Conservation (phyloP, 306 rosid species). For the Coriaria nepalensis region DNA sequence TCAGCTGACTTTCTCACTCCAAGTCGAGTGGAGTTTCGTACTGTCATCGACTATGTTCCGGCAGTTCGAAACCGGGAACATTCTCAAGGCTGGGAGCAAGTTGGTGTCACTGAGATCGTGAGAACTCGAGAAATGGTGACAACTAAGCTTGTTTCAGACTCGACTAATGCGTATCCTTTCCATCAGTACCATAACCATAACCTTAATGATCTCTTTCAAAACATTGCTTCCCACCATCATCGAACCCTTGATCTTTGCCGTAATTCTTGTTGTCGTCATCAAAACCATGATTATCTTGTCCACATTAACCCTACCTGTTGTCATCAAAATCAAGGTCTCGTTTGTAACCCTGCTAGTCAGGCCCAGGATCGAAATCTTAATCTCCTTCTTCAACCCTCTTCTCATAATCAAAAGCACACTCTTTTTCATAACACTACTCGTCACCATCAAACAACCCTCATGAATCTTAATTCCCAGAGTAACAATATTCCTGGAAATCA, state of each 20-base stretch:
- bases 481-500: too few species aligned
- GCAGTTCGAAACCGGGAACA: not conserved
- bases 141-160: slow-evolving; percentile 7
- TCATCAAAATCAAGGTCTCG: not conserved
- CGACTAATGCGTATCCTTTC: not conserved
- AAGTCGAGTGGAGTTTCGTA: not conserved
- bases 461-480: too few species aligned
- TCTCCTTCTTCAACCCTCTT: too few species aligned
- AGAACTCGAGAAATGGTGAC: slow-evolving; percentile 5
- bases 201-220: not conserved
- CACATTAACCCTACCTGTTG: not conserved
- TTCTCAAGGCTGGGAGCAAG: not conserved
- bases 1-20: not conserved
- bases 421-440: too few species aligned
- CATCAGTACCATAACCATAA: not conserved
- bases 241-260: too few species aligned
- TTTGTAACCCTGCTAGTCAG: not conserved
- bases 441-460: too few species aligned
- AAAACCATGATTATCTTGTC: not conserved
- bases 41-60: slow-evolving; percentile 7
- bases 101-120: slow-evolving; percentile 5
- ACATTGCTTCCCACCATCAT: not conserved
- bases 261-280: too few species aligned
- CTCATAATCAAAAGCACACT: too few species aligned
- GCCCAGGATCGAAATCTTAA: not conserved